Base-by-base conservation (phyloP, 225 moss, liverwort and hornwort genomes). In the Pleurozium schreberi region DNA sequence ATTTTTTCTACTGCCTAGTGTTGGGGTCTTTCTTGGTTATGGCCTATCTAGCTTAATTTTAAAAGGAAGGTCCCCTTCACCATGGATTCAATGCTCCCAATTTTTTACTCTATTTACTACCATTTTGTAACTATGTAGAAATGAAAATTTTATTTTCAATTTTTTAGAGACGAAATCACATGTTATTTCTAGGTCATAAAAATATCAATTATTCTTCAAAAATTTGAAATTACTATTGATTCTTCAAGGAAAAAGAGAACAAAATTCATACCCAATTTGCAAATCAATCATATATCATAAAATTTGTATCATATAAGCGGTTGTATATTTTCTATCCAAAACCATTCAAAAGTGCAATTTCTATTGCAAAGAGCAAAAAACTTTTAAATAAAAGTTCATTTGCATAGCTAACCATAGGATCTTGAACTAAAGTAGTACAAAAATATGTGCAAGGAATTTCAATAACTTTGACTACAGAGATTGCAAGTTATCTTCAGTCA, bases 61-160 rank as follows among this genome's bases (percentile, higher is more conserved):
- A 0, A 27, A 43, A 71, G 1, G 27, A 71, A 8, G 3, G 7
- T 5, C 15, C 4, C 2, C 1, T 42, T 66, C 1, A 25, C 0
- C 1, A 43, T 2, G 0, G 1, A 43, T 71, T 71, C 10, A 16
- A 2, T 3, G 42, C 2, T 42, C 0, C 10, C 5, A 71, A 43
- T 27, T 43, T 27, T 71, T 71, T 1, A 27, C 1, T 27, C 2
- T 2, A 70, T 70, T 70, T 42, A 0, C 42, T 70, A 70, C 8
- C 14, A 70, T 42, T 71, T 43, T 71, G 8, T 23, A 69, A 40
- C 42, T 15, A 43, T 5, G 43, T 43, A 16, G 43, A 5, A 43
- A 70, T 42, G 3, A 70, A n/a, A 12, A 3, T 8, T 42, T 42
- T 42, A 5, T 27, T 70, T 26, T 42, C 23, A 12, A 7, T 23